These are phyloP conservation scores for Hanseniaspora jakobsenii DNA, from an alignment of 805 yeast genomes.

Conservation along the genomic window DNA sequence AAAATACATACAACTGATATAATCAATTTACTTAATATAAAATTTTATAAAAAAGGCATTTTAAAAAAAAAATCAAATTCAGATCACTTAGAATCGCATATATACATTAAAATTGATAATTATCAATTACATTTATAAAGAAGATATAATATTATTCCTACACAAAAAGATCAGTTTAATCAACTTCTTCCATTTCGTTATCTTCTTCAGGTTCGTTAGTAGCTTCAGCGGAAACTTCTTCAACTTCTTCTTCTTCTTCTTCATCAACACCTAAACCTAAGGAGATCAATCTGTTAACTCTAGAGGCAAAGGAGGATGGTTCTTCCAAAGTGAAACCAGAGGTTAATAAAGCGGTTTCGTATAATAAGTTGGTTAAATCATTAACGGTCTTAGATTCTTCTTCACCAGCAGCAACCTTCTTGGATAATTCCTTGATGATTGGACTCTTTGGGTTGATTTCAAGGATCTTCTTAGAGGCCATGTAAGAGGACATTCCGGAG, in stretches of 20 bases:
- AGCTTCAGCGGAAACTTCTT: slow-evolving; percentile 41
- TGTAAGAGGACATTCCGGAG: slow-evolving; percentile 96
- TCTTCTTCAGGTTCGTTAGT: slow-evolving; percentile 45
- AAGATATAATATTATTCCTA: too few relatives aligned
- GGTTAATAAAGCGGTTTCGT: slow-evolving; percentile 94
- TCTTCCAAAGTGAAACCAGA: slow-evolving; percentile 98
- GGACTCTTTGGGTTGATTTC: slow-evolving; percentile 96
- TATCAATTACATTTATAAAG: too few relatives aligned
- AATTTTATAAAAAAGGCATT: neutral
- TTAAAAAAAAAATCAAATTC: too few relatives aligned
- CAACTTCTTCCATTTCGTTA: slow-evolving; percentile 99
- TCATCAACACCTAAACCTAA: slow-evolving; percentile 97
- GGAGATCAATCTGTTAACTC: slow-evolving; percentile 96
- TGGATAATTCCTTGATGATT: slow-evolving; percentile 88
- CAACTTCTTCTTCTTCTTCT: slow-evolving; percentile 47
- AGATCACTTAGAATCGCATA: neutral
- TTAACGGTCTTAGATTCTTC: slow-evolving; percentile 97
- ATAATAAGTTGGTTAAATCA: slow-evolving; percentile 90
- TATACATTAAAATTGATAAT: neutral
- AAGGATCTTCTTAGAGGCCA: slow-evolving; percentile 98
- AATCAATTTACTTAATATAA: too few relatives aligned
- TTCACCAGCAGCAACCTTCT: slow-evolving; percentile 94
- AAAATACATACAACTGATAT: neutral
- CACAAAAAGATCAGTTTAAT: slow-evolving; percentile 42
- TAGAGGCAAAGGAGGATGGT: slow-evolving; percentile 92